Percentiles rank a stretch among this genome's conserved stretches.
These are phyloP conservation scores for Odontarrhena argentea DNA, from an alignment of 345 rosid species.

Conservation along the genomic window DNA sequence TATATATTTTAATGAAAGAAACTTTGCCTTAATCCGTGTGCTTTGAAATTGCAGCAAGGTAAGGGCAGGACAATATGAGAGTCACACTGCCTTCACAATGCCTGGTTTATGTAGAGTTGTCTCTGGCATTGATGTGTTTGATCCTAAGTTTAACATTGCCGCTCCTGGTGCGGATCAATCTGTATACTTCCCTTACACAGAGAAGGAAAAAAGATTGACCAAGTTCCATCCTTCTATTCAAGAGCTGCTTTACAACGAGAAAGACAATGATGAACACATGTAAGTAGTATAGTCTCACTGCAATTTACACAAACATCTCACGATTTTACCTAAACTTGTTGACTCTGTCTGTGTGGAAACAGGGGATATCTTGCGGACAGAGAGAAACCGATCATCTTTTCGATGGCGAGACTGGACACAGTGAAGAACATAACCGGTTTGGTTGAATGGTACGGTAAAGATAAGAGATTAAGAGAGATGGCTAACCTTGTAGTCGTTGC, in stretches of 20 bases:
- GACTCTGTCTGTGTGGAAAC: conserved; percentile 25
- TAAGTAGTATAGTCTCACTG: conserved; percentile 40
- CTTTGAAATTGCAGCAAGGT: conserved; percentile 53
- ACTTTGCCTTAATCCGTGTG: background rate
- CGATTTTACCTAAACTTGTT: background rate
- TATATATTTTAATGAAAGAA: conserved; percentile 3
- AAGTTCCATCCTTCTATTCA: conserved; percentile 72
- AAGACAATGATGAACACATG: conserved; percentile 77
- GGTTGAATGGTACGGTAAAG: conserved; percentile 93
- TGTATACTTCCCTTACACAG: conserved; percentile 80
- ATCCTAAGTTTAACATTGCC: conserved; percentile 91
- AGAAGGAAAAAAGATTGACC: conserved; percentile 55
- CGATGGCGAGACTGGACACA: conserved; percentile 95
- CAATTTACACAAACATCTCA: background rate
- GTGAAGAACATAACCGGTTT: conserved; percentile 90
- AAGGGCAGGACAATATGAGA: conserved; percentile 89
- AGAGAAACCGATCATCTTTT: conserved; percentile 85
- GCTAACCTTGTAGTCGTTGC: conserved; percentile 91
- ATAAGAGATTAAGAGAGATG: conserved; percentile 65
- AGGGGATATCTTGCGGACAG: conserved; percentile 81
- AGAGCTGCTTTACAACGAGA: conserved; percentile 66
- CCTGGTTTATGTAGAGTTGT: conserved; percentile 87
- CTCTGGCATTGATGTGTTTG: conserved; percentile 88
- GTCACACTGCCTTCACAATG: conserved; percentile 81
- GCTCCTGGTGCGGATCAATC: conserved; percentile 97